phyloP scores from a whole-genome alignment of 106 monocot species.

The Dioscorea alata region DNA sequence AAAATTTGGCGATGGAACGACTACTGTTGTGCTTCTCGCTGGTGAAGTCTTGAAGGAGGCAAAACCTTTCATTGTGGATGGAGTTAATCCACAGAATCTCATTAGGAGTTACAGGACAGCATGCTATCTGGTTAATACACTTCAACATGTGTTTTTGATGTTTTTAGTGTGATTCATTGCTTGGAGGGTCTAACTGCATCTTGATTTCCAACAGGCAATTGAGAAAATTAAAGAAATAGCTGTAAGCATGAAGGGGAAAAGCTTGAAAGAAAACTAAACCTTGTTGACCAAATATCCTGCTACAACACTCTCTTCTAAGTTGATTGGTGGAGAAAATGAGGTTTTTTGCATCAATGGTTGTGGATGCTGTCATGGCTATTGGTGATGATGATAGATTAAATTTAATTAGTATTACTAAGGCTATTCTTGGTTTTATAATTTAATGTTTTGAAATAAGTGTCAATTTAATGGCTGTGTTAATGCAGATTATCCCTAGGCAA shows the following conservation, averaged over 20 bases:
- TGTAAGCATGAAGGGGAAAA: slow-evolving; percentile 95
- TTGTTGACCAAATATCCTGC: slow-evolving; percentile 90
- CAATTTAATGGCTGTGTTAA: too few species aligned
- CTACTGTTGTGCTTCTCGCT: slow-evolving; percentile 96
- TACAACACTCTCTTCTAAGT: slow-evolving; percentile 93
- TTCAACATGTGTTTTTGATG: background rate
- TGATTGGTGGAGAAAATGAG: slow-evolving; percentile 98
- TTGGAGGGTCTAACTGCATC: background rate
- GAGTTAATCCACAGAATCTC: slow-evolving; percentile 94
- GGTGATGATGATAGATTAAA: slow-evolving; percentile 89
- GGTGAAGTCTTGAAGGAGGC: slow-evolving; percentile 93
- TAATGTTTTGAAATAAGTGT: too few species aligned
- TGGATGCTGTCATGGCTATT: slow-evolving; percentile 95
- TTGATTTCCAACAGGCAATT: slow-evolving; percentile 52
- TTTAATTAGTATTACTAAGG: slow-evolving; percentile 93
- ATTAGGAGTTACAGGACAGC: slow-evolving; percentile 89
- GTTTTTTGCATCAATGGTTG: slow-evolving; percentile 95
- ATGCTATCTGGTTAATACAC: slow-evolving; percentile 45
- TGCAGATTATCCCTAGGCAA: slow-evolving; percentile 92
- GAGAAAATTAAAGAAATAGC: slow-evolving; percentile 81
- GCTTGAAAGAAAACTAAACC: slow-evolving; percentile 87
- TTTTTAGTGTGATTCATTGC: background rate
- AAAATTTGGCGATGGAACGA: slow-evolving; percentile 99
- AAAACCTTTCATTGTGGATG: slow-evolving; percentile 97
- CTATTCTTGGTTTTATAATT: slow-evolving; percentile 3